These are phyloP conservation scores for Ustilago hordei DNA, from an alignment of 1,284 basidiomycete species.

Conservation along the genomic window DNA sequence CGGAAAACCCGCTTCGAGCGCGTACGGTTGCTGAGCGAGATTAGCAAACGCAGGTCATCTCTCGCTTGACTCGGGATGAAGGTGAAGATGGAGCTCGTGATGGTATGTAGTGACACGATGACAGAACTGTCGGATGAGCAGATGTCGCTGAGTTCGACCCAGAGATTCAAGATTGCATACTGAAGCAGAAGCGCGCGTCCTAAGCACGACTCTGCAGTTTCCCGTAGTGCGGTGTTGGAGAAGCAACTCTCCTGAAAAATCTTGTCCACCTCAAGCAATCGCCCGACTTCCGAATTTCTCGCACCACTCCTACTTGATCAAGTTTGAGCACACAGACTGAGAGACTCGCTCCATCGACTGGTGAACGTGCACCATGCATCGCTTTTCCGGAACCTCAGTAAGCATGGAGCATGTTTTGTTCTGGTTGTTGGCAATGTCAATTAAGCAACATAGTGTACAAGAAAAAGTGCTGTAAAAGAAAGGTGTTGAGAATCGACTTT, in stretches of 20 bases:
- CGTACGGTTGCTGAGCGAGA: not conserved
- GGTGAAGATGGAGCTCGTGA: not conserved
- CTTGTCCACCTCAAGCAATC: not conserved
- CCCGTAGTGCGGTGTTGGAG: not conserved
- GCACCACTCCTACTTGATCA: constrained; percentile 16
- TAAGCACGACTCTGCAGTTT: constrained; percentile 9
- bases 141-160: constrained; percentile 6
- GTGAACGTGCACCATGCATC: too few species aligned
- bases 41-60: not conserved
- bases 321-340: not conserved
- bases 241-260: constrained; percentile 11
- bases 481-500: not conserved
- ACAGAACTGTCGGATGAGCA: not conserved
- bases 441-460: not conserved
- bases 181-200: constrained; percentile 2
- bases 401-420: not conserved
- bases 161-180: not conserved
- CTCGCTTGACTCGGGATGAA: not conserved
- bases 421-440: not conserved
- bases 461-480: not conserved
- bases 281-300: constrained; percentile 21
- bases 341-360: too few species aligned
- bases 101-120: not conserved
- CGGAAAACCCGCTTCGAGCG: not conserved
- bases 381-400: too few species aligned